Evolutionary conservation across 2,329 filamentous ascomycete genomes (phyloP), one percentile per base, ranked within the genome.

Genomic region (Rhynchosporium graminicola): DNA sequence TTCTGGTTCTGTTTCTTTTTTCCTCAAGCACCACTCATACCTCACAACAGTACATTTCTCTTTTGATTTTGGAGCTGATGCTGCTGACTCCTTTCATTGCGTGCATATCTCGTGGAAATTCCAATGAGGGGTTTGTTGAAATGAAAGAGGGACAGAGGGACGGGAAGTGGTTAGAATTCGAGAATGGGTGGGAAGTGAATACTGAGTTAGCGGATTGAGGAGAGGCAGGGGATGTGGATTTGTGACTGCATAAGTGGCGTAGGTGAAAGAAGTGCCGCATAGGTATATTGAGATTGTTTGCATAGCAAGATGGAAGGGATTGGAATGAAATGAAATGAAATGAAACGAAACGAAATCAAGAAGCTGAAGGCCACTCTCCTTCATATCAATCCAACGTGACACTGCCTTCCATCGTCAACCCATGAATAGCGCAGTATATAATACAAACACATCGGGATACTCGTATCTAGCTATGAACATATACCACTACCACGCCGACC

Each of bases 31-130:
- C 33, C 13, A 33, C 20, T 36, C n/a, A 51, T 7, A 50, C 28
- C 48, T 40, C 28, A 31, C n/a, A 51, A 4, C 3, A 50, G 33
- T 42, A 43, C 46, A 51, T 54, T 33, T 54, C 51, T 54, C 51
- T 54, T 28, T 29, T 54, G 43, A 20, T 46, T 7, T 26, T 8
- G 15, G 43, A 26, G 43, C n/a, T 15, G 26, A 3, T 9, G 6
- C 6, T 6, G 13, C 4, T 15, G 15, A 3, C 26, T 3, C 12
- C 42, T 3, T 15, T 15, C n/a, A 3, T 45, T 3, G 42, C 42
- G 13, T 15, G n/a, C 20, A n/a, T 10, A 36, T 36, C 33, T 36
- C 33, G 33, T 20, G 20, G 20, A 20, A 20, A 20, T 1, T 20
- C 20, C 20, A 36, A 36, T 36, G 33, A 10, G 9, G 29, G 47